Percentiles rank a stretch among this genome's conserved stretches.
These are phyloP conservation scores for Boletellus ananas DNA, from an alignment of 768 basidiomycete genomes.

Conservation along the genomic window DNA sequence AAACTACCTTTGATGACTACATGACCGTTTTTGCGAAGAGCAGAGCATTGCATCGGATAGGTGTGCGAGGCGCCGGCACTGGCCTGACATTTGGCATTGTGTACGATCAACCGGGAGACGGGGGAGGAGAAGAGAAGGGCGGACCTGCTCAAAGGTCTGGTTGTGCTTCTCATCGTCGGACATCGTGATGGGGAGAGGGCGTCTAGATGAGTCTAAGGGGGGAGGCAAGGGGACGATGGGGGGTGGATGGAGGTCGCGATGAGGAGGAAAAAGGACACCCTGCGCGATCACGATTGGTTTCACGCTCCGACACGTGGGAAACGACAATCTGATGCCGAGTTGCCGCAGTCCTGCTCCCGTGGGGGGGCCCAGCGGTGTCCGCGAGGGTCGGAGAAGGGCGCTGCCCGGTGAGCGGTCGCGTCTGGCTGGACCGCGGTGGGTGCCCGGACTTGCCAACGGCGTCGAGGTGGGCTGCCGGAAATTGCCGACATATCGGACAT, in stretches of 20 bases:
- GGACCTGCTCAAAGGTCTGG: constrained; percentile 79
- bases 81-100: constrained; percentile 42
- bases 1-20: constrained; percentile 87
- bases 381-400: too few relatives aligned
- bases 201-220: constrained; percentile 23
- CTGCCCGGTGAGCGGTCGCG: too few relatives aligned
- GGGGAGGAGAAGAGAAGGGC: constrained; percentile 17
- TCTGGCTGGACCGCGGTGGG: too few relatives aligned
- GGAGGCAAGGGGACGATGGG: constrained; percentile 23
- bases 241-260: constrained; percentile 14
- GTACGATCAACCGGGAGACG: constrained; percentile 13
- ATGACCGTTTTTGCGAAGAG: constrained; percentile 87
- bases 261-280: constrained; percentile 14
- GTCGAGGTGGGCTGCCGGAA: constrained; percentile 5
- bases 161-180: constrained; percentile 94
- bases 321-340: constrained; percentile 12
- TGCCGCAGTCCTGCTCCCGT: constrained; percentile 3
- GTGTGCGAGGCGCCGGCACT: constrained; percentile 73
- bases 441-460: background rate
- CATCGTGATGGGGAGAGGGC: constrained; percentile 43
- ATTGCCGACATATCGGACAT: constrained; percentile 12
- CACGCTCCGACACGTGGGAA: constrained; percentile 38
- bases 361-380: too few relatives aligned
- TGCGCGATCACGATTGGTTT: constrained; percentile 33
- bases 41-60: constrained; percentile 93